phyloP scores from a whole-genome alignment of 2,329 filamentous ascomycete species.

The Botrytis hyacinthi region DNA sequence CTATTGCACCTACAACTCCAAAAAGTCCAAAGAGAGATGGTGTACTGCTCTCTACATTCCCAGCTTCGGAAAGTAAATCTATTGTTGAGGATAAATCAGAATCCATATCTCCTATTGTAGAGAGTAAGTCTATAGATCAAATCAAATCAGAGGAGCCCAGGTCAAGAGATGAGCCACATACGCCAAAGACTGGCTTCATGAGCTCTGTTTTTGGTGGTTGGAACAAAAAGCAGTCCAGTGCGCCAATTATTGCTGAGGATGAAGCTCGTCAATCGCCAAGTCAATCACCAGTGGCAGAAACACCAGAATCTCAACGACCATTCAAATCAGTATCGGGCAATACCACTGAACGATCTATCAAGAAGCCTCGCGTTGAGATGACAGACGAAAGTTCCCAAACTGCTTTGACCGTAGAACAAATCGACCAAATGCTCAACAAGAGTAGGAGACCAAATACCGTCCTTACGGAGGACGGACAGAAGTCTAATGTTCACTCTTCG shows the following conservation, averaged over 20 bases:
- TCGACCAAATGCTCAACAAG: constrained; percentile 68
- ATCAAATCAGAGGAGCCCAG: background rate
- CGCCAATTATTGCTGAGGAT: constrained; percentile 61
- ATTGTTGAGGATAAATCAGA: background rate
- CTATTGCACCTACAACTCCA: constrained; percentile 39
- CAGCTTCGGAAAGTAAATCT: background rate
- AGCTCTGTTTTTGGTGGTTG: constrained; percentile 47
- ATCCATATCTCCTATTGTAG: background rate
- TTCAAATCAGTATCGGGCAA: constrained; percentile 65
- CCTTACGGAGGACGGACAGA: constrained; percentile 30
- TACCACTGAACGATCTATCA: constrained; percentile 43
- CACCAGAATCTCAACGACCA: constrained; percentile 55
- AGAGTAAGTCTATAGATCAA: background rate
- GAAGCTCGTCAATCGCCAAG: constrained; percentile 56
- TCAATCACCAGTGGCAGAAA: constrained; percentile 50
- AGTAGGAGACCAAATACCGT: constrained; percentile 44
- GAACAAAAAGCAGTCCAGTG: constrained; percentile 43
- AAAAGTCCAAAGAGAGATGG: constrained; percentile 54
- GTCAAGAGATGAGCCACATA: constrained; percentile 37
- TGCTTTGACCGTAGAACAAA: constrained; percentile 73
- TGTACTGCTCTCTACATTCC: constrained; percentile 51
- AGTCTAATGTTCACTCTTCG: constrained; percentile 28
- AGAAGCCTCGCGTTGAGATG: constrained; percentile 47
- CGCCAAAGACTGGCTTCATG: constrained; percentile 45
- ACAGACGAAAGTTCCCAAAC: constrained; percentile 79